These are phyloP conservation scores for Arthrobotrys sphaeroides DNA, from an alignment of 2,329 filamentous ascomycete genomes.

Conservation along the genomic window DNA sequence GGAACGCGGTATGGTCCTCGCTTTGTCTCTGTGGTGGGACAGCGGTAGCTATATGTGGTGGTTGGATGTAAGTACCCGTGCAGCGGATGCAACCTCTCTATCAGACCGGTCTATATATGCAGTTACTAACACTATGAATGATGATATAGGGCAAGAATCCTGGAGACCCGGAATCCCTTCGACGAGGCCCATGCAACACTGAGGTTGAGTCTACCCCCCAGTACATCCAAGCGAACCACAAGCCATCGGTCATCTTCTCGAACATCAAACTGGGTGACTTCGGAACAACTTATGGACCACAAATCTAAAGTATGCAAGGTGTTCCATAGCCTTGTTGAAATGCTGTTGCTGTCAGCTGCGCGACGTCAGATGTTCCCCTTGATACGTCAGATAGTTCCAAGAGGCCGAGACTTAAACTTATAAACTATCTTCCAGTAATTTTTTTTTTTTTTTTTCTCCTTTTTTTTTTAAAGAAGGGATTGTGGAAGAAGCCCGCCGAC, in stretches of 20 bases:
- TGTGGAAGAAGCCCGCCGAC: too few species aligned
- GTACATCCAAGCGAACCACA: slow-evolving; percentile 64
- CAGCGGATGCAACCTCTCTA: too few species aligned
- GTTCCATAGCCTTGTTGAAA: neutral
- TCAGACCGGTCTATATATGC: too few species aligned
- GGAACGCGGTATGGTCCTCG: slow-evolving; percentile 64
- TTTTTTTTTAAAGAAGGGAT: too few species aligned
- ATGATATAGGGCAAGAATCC: slow-evolving; percentile 59
- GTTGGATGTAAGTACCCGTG: slow-evolving; percentile 65
- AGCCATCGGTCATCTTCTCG: slow-evolving; percentile 67
- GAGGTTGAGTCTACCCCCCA: slow-evolving; percentile 66
- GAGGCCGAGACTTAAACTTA: too few species aligned
- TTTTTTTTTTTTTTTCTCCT: too few species aligned
- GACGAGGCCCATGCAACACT: slow-evolving; percentile 66
- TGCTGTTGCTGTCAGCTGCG: neutral
- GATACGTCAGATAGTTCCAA: too few species aligned
- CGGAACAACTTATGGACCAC: slow-evolving; percentile 64
- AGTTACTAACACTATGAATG: neutral
- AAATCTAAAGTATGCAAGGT: neutral
- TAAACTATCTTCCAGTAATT: too few species aligned
- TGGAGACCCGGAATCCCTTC: slow-evolving; percentile 58
- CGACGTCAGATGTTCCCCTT: neutral
- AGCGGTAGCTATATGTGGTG: slow-evolving; percentile 68
- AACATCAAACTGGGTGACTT: slow-evolving; percentile 71
- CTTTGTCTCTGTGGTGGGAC: slow-evolving; percentile 68